Percentiles rank a stretch among this genome's conserved stretches.
Conservation (phyloP, 805 yeast species). For the Lachancea kluyveri region DNA sequence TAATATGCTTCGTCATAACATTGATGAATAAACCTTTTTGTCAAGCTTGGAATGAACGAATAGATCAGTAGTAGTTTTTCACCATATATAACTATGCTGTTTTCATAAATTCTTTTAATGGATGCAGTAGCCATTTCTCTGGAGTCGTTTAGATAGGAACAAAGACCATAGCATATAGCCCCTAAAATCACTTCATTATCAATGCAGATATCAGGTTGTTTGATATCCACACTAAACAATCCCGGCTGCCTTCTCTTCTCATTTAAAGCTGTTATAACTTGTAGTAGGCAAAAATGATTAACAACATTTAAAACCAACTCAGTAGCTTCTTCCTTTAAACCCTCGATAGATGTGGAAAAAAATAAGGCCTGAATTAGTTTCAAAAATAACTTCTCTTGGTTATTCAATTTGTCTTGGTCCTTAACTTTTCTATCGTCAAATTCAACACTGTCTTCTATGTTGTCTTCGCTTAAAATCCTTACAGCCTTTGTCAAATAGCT, state of each 20-base stretch:
- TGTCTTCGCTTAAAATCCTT: constrained; percentile 27
- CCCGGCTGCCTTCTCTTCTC: constrained; percentile 63
- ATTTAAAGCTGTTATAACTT: constrained; percentile 65
- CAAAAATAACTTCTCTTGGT: constrained; percentile 60
- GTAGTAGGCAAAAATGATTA: constrained; percentile 72
- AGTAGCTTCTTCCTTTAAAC: constrained; percentile 61
- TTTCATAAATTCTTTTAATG: constrained; percentile 52
- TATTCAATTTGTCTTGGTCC: constrained; percentile 44
- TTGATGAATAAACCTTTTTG: constrained; percentile 79
- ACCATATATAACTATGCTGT: constrained; percentile 66
- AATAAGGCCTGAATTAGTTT: constrained; percentile 66
- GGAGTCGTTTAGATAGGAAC: constrained; percentile 67
- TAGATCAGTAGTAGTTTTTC: constrained; percentile 61
- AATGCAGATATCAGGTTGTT: constrained; percentile 68
- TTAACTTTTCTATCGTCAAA: constrained; percentile 35
- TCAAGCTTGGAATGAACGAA: constrained; percentile 69
- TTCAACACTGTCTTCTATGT: constrained; percentile 32
- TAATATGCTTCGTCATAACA: constrained; percentile 88
- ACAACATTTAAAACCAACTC: constrained; percentile 57
- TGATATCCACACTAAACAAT: constrained; percentile 66
- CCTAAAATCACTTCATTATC: constrained; percentile 65
- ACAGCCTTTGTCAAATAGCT: constrained; percentile 45
- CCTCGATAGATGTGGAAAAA: constrained; percentile 69
- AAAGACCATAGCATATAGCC: constrained; percentile 73
- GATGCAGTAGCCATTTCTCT: constrained; percentile 65